These are phyloP conservation scores for Crithidia acanthocephali DNA, from an alignment of 208 protist genomes.

Conservation along the genomic window DNA sequence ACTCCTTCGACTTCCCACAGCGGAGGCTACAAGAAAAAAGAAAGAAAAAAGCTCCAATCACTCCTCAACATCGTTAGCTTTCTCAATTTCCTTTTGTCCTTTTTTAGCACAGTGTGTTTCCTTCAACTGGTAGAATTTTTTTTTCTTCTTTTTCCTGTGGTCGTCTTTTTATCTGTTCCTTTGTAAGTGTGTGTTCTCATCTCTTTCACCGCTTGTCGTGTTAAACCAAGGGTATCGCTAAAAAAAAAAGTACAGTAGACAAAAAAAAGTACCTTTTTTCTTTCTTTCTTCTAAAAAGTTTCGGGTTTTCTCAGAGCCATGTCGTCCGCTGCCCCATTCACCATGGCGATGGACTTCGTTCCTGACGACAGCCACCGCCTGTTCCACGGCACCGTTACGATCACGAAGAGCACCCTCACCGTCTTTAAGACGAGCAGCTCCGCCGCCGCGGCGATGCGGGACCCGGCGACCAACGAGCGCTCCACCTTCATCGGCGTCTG, in stretches of 20 bases:
- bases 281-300: not conserved
- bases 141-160: constrained; percentile 1
- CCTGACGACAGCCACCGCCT: constrained; percentile 46
- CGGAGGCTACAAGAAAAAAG: not conserved
- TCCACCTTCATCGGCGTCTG: constrained; percentile 73
- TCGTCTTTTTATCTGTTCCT: not conserved
- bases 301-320: constrained; percentile 15
- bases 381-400: constrained; percentile 52
- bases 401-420: constrained; percentile 66
- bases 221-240: not conserved
- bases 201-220: not conserved
- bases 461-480: constrained; percentile 35
- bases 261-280: constrained; percentile 4
- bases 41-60: not conserved
- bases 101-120: constrained; percentile 5
- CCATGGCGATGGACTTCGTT: constrained; percentile 49
- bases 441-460: constrained; percentile 11
- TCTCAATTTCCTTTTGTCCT: constrained; percentile 23
- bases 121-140: constrained; percentile 1
- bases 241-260: not conserved
- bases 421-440: constrained; percentile 42
- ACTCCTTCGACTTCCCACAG: constrained; percentile 22
- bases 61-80: constrained; percentile 9
- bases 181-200: constrained; percentile 1
- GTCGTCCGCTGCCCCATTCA: constrained; percentile 30